Percentiles rank a stretch among this genome's conserved stretches.
These are phyloP conservation scores for Shiraia sp. DNA, from an alignment of 2,329 filamentous ascomycete genomes.

Conservation along the genomic window DNA sequence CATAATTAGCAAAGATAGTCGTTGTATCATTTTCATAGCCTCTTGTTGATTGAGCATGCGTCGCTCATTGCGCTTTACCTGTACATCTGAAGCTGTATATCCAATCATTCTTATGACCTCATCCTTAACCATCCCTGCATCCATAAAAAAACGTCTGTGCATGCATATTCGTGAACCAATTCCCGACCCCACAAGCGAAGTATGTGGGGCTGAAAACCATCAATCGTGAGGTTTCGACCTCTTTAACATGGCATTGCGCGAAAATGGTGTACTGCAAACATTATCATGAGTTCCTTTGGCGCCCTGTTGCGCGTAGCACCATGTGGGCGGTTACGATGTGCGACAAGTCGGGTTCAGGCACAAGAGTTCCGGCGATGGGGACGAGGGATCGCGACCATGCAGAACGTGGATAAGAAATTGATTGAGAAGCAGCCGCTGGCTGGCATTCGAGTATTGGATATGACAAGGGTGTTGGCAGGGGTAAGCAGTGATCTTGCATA, in stretches of 20 bases:
- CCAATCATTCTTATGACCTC: slow-evolving; percentile 5
- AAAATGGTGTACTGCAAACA: slow-evolving; percentile 5
- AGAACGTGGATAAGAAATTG: slow-evolving; percentile 34
- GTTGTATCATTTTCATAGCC: not conserved
- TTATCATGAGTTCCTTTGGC: slow-evolving; percentile 20
- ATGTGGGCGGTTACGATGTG: slow-evolving; percentile 1
- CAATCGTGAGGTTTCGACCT: slow-evolving; percentile 12
- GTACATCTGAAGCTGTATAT: slow-evolving; percentile 15
- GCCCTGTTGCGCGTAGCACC: slow-evolving; percentile 7
- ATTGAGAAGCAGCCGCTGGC: slow-evolving; percentile 69
- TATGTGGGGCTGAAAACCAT: slow-evolving; percentile 30
- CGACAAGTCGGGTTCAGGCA: slow-evolving; percentile 1
- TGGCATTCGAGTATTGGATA: slow-evolving; percentile 87
- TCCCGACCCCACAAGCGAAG: slow-evolving; percentile 28
- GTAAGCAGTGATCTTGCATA: slow-evolving; percentile 64
- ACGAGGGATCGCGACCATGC: slow-evolving; percentile 47
- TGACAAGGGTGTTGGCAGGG: slow-evolving; percentile 93
- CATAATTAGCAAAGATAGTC: slow-evolving; percentile 1
- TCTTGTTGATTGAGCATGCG: not conserved
- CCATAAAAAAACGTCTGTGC: slow-evolving; percentile 13
- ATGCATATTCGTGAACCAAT: slow-evolving; percentile 1
- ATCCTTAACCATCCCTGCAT: not conserved
- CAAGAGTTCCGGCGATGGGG: slow-evolving; percentile 18
- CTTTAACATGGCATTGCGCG: slow-evolving; percentile 10
- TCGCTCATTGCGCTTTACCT: not conserved